Base-by-base conservation (phyloP, 768 basidiomycete genomes). In the Symmetrospora coprosmae region DNA sequence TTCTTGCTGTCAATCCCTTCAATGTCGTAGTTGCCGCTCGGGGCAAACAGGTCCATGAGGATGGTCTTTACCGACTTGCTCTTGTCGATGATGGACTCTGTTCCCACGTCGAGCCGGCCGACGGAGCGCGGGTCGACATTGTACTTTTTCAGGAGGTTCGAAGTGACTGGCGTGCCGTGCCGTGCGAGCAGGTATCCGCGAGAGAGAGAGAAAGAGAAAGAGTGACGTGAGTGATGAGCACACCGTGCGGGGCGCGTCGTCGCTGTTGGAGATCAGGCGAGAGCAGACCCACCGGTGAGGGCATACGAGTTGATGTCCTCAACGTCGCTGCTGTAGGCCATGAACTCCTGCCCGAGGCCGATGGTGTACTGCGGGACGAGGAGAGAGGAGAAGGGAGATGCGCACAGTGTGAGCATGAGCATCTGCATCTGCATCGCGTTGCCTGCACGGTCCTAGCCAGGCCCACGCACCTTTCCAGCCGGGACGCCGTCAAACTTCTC, bases 1-100 rank as follows among this genome's bases (percentile, higher is more conserved):
- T 96, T 99, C 78, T 97, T 97, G 45, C 87, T 90, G 76, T 99
- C 94, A 73, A 99, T 86, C 67, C 94, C 94, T 75, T 99, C 94
- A 60, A 99, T 89, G 71, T 99, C 94, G 68, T 80, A 81, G 80
- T 99, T 99, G 60, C 90, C 90, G 30, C 83, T 81, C 61, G 81
- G 82, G 43, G 85, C 82, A 71, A 99, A 99, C 70, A 97, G 84
- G 74, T 96, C 89, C 94, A 99, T 97, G 63, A 99, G 81, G 60
- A 87, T 84, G 1, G 94, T 96, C 76, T 99, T 99, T 74, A 89
- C 88, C 6, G 92, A 87, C 75, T 99, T 99, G 40, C 89, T 91
- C 77, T 97, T 97, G 81, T 99, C 94, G 69, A 99, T 94, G 75
- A 97, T 87, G 38, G 94, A 96, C 73, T 99, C 94, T 25, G 94